phyloP scores from a whole-genome alignment of 306 rosid species.

The Sophora flavescens region DNA sequence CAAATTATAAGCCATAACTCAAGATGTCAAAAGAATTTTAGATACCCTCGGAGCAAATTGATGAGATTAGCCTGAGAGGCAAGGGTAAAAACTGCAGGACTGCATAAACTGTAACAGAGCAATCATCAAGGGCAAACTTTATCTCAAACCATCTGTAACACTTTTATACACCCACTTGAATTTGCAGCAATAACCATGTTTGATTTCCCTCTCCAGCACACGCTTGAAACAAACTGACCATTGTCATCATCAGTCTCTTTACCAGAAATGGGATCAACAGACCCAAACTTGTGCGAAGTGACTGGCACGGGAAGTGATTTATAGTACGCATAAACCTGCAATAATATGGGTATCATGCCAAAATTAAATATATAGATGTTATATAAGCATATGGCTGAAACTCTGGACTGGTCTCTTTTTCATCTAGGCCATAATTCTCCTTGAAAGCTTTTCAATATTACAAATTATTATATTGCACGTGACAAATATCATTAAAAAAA shows the following conservation, averaged over 20 bases:
- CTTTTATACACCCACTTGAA: conserved; percentile 92
- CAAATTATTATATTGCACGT: conserved; percentile 2
- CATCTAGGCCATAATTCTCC: conserved; percentile 30
- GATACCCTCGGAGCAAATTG: conserved; percentile 33
- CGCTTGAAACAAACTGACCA: conserved; percentile 92
- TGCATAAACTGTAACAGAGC: conserved; percentile 32
- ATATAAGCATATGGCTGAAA: not conserved
- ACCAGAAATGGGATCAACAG: conserved; percentile 84
- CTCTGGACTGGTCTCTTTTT: conserved; percentile 8
- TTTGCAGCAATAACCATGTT: conserved; percentile 88
- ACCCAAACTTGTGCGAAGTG: conserved; percentile 85
- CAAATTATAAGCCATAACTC: conserved; percentile 40
- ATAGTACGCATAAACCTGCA: conserved; percentile 85
- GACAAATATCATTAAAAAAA: not conserved
- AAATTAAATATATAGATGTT: not conserved
- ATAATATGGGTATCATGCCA: conserved; percentile 23
- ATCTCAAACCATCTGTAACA: conserved; percentile 74
- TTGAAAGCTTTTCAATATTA: not conserved
- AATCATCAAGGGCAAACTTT: conserved; percentile 36
- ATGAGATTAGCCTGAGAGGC: conserved; percentile 43
- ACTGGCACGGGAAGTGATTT: conserved; percentile 90
- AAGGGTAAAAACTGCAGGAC: conserved; percentile 34
- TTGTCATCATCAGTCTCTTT: conserved; percentile 86
- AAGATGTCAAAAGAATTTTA: conserved; percentile 39
- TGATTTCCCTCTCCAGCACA: conserved; percentile 95